Base-by-base conservation (phyloP, 305 asterid species). In the Fraxinus baroniana region DNA sequence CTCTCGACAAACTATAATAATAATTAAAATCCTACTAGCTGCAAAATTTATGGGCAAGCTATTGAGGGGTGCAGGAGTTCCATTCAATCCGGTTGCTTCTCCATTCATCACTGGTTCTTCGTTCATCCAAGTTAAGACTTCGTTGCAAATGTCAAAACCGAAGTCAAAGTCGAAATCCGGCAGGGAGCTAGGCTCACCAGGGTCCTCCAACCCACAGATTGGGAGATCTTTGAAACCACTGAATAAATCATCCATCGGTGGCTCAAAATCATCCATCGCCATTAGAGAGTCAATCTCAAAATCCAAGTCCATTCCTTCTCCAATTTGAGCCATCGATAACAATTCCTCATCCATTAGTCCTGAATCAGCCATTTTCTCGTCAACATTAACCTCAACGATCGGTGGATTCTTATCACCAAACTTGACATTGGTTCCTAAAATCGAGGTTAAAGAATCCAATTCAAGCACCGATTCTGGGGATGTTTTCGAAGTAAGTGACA, bases 21-120 rank as follows among this genome's bases (percentile, higher is more conserved):
- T 66, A 66, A 17, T 22, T 64, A 72, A 82, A 79, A 7, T 79
- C 33, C 88, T 84, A 78, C 9, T 78, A 82, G 79, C 94, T 94
- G 94, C 98, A 94, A 94, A 94, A 94, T 91, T 94, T 86, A 94
- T 75, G 89, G 92, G 98, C 98, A 94, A 37, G 93, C 93, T 26
- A 92, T 92, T 88, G 86, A 92, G 90, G 82, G 97, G 76, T 9
- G 92, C 74, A 20, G 76, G 77, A 46, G 84, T 78, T 71, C 89
- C 93, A 41, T 86, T 84, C 93, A 86, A 74, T 82, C 18, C 4
- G 33, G 74, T 79, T 28, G 36, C 72, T 24, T 87, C 80, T 74
- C 82, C 88, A 76, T 86, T 86, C 89, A 86, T 81, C 7, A 87
- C 78, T 3, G 84, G 79, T 13, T 86, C 78, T 15, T 90, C 98